Conservation (phyloP, 345 rosid genomes). For the Clausena lansium region DNA sequence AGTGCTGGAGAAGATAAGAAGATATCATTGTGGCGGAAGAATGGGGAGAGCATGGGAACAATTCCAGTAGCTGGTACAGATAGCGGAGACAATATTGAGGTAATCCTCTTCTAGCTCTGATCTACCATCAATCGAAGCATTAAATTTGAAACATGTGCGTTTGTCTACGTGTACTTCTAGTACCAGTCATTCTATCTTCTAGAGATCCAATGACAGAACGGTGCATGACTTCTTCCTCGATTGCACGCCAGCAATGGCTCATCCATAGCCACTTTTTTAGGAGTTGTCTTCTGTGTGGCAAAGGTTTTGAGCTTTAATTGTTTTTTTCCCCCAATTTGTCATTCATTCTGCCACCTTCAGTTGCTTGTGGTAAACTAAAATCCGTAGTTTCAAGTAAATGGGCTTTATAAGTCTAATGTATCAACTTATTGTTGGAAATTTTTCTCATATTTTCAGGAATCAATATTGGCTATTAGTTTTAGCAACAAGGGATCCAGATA, state of each 20-base stretch:
- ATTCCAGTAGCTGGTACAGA: constrained; percentile 75
- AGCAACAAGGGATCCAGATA: constrained; percentile 89
- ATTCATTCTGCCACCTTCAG: background rate
- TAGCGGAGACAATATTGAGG: constrained; percentile 72
- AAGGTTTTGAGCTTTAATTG: background rate
- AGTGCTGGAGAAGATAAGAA: constrained; percentile 96
- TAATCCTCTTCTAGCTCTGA: constrained; percentile 12
- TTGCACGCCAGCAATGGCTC: background rate
- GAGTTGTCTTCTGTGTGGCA: background rate
- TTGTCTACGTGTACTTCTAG: background rate
- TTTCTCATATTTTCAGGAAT: constrained; percentile 53
- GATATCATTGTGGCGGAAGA: constrained; percentile 84
- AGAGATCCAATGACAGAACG: background rate
- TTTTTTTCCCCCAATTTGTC: background rate
- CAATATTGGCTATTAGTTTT: constrained; percentile 76
- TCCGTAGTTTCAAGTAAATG: background rate
- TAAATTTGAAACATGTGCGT: background rate
- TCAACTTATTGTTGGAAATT: constrained; percentile 6
- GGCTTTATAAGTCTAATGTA: constrained; percentile 13
- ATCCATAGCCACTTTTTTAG: background rate
- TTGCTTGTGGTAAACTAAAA: background rate
- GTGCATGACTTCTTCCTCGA: background rate
- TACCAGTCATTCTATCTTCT: background rate
- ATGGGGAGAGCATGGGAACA: constrained; percentile 80
- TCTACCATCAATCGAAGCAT: background rate